phyloP scores from a whole-genome alignment of 345 rosid genomes.

The Lagerstroemia speciosa region DNA sequence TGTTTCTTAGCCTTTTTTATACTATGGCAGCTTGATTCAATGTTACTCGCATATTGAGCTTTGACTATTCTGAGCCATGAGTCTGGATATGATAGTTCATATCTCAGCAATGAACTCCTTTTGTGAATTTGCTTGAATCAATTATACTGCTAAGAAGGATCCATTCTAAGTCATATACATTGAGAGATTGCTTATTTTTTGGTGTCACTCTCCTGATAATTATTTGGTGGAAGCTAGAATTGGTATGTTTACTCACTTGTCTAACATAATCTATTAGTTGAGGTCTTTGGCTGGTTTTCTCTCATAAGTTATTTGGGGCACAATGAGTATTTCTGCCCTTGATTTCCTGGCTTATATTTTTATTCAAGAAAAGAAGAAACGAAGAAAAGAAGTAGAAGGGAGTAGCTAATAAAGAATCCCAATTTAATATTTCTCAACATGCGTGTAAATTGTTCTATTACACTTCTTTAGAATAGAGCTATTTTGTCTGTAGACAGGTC shows the following conservation, averaged over 20 bases:
- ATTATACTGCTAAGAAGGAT: background rate
- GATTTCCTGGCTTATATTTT: too few relatives aligned
- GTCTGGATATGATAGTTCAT: background rate
- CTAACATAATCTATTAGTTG: too few relatives aligned
- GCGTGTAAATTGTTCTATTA: too few relatives aligned
- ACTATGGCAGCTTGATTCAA: background rate
- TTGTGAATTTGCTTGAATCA: background rate
- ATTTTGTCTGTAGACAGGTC: too few relatives aligned
- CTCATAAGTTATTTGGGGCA: too few relatives aligned
- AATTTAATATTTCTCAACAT: too few relatives aligned
- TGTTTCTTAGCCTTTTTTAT: background rate
- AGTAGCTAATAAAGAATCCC: too few relatives aligned
- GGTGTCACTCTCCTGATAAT: background rate
- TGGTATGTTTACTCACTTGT: constrained; percentile 3
- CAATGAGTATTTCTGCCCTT: too few relatives aligned
- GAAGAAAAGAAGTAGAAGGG: too few relatives aligned
- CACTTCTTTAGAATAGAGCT: too few relatives aligned
- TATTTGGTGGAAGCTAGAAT: background rate
- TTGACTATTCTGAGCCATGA: background rate
- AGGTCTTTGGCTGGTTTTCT: too few relatives aligned
- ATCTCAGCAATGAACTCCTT: background rate
- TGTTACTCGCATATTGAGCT: background rate
- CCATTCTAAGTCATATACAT: background rate
- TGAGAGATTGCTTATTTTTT: background rate
- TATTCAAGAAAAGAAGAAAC: too few relatives aligned